A percentile compares a stretch with the other conserved stretches of the same genome.
phyloP scores from a whole-genome alignment of 768 basidiomycete genomes.

The Mycena galericulata region DNA sequence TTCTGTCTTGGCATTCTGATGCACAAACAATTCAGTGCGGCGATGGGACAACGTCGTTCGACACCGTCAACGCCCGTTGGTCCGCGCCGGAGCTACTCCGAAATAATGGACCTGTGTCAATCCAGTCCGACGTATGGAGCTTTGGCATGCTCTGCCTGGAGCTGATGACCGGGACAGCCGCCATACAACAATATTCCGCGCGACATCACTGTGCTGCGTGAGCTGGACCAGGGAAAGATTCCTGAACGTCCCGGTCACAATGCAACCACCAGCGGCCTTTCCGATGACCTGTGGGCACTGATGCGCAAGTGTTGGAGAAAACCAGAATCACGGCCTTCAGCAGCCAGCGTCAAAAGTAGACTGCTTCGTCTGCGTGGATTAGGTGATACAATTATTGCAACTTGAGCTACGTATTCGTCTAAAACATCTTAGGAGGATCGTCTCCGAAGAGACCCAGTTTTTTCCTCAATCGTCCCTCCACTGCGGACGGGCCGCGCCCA shows the following conservation, averaged over 20 bases:
- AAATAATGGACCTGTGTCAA: conserved; percentile 45
- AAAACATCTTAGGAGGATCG: background rate
- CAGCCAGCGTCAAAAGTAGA: conserved; percentile 46
- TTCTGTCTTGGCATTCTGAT: background rate
- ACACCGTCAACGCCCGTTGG: conserved; percentile 49
- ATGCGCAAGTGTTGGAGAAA: conserved; percentile 59
- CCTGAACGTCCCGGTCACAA: conserved; percentile 52
- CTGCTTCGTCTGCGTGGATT: conserved; percentile 36
- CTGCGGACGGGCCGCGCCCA: conserved; percentile 27
- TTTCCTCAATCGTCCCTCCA: conserved; percentile 36
- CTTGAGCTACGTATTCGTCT: background rate
- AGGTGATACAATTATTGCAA: conserved; percentile 12
- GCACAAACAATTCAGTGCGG: background rate
- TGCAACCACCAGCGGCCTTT: conserved; percentile 43
- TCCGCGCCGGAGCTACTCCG: conserved; percentile 54
- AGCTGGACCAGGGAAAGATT: conserved; percentile 48
- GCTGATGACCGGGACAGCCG: conserved; percentile 54
- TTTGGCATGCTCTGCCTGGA: conserved; percentile 63
- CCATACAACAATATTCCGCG: conserved; percentile 50
- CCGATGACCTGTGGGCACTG: conserved; percentile 56
- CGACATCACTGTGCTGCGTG: conserved; percentile 50
- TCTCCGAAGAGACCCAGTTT: conserved; percentile 17
- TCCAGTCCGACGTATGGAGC: conserved; percentile 61
- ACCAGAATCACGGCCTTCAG: conserved; percentile 54
- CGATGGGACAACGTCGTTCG: background rate